These are phyloP conservation scores for Glomus cerebriforme DNA, from an alignment of 192 early-diverging fungal species.

Conservation along the genomic window DNA sequence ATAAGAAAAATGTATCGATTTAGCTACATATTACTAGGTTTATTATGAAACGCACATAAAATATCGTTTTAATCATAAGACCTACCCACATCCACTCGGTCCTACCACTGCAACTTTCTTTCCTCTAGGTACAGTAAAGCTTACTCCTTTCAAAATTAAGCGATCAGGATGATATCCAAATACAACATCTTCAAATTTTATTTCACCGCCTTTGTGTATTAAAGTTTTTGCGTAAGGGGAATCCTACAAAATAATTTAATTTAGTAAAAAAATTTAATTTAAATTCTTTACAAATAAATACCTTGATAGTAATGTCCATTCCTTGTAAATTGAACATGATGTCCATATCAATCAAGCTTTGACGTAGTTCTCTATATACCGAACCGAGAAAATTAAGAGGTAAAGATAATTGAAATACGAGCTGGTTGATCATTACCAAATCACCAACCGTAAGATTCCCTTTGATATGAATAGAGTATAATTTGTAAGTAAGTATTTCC, in stretches of 20 bases:
- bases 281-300: background rate
- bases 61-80: constrained; percentile 27
- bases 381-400: constrained; percentile 98
- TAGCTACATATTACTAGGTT: background rate
- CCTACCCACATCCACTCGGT: constrained; percentile 87
- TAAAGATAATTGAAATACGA: constrained; percentile 96
- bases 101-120: constrained; percentile 91
- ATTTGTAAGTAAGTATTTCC: background rate
- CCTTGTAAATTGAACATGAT: constrained; percentile 87
- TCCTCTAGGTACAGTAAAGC: constrained; percentile 84
- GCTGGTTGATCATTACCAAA: constrained; percentile 97
- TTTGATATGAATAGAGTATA: background rate
- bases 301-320: constrained; percentile 41
- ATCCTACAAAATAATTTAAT: constrained; percentile 37
- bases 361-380: constrained; percentile 95
- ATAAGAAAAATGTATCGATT: background rate
- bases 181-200: constrained; percentile 82
- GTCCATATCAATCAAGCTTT: constrained; percentile 97
- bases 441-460: constrained; percentile 94
- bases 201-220: constrained; percentile 69
- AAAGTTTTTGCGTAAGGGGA: constrained; percentile 55
- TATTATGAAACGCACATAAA: constrained; percentile 42
- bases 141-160: constrained; percentile 63
- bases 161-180: constrained; percentile 86
- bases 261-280: background rate